A percentile compares a stretch with the other conserved stretches of the same genome.
Evolutionary conservation across 2,329 filamentous ascomycete species (phyloP).

Genomic region (Hypoxylon sp.): DNA sequence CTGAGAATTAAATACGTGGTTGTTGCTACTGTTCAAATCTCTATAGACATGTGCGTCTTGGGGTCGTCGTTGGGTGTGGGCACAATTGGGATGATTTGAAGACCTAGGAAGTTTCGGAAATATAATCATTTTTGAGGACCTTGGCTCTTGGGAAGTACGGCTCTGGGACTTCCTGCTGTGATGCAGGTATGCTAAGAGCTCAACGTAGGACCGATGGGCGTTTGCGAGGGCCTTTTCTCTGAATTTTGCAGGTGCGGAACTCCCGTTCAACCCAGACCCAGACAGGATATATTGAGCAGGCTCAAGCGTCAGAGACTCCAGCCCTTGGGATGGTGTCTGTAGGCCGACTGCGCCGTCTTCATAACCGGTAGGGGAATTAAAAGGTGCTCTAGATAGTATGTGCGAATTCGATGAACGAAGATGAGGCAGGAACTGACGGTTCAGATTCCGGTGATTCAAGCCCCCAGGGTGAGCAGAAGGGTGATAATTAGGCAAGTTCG

Average conservation of each 20-base stretch:
- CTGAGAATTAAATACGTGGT: constrained; percentile 30
- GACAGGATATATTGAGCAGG: constrained; percentile 43
- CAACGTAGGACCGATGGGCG: constrained; percentile 80
- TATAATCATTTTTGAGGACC: constrained; percentile 63
- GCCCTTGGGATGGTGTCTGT: constrained; percentile 51
- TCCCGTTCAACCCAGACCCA: constrained; percentile 43
- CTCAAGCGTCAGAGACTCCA: constrained; percentile 54
- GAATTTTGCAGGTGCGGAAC: constrained; percentile 61
- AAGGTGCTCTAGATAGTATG: constrained; percentile 32
- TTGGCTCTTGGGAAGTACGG: constrained; percentile 56
- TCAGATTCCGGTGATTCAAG: constrained; percentile 54
- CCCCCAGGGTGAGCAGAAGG: constrained; percentile 51
- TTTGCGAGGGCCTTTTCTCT: constrained; percentile 76
- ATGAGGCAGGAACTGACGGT: constrained; percentile 45
- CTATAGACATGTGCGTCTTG: constrained; percentile 32
- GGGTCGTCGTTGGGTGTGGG: constrained; percentile 40
- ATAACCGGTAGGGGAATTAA: constrained; percentile 59
- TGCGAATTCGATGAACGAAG: constrained; percentile 48
- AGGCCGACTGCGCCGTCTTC: constrained; percentile 41
- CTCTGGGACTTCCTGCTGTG: constrained; percentile 65
- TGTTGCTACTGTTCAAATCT: constrained; percentile 29
- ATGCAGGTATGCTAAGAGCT: constrained; percentile 75
- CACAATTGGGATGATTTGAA: constrained; percentile 36
- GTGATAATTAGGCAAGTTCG: constrained; percentile 52
- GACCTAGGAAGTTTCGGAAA: constrained; percentile 66